Base-by-base conservation (phyloP, 2,329 filamentous ascomycete genomes). In the Phaeomoniella chlamydospora region DNA sequence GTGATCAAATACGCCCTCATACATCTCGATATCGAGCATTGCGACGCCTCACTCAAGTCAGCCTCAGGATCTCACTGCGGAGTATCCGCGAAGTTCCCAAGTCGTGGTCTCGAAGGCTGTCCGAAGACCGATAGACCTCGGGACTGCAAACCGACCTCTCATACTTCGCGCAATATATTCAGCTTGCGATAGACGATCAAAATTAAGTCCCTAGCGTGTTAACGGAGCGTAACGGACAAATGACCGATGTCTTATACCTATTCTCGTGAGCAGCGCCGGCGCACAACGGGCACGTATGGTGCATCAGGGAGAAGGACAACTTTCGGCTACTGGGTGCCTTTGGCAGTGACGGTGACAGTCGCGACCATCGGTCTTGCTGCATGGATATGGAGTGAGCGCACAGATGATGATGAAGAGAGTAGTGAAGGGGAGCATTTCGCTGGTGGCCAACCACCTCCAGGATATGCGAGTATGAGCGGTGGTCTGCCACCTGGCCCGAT, bases 341-440 rank as follows among this genome's bases (percentile, higher is more conserved):
- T 96, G 38, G 79, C 77, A 45, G 61, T 94, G 44, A 94, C 87
- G 34, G 76, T 93, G 39, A 87, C 85, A 33, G 75, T 92, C 47
- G 88, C 88, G 41, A 85, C 87, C 15, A 77, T 82, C 37, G 86
- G 87, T 19, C 62, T 93, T 33, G 87, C 79, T 36, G 85, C 85
- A 39, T 96, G 88, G 88, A 75, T 87, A 41, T 94, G 86, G 86
- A 92, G 81, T 56, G 86, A 93, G 61, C 79, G 84, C 50, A 74
- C 70, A 50, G 78, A 82, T 45, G 72, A 78, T 39, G 78, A 84
- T 36, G 78, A 86, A 17, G 71, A 76, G 12, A 40, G 37, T 15
- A 40, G 39, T n/a, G 69, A 73, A 39, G 68, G 76, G 42, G 66
- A 69, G 43, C 71, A 75, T 36, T 62, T 65, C 37, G 61, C 64